Conservation (phyloP, 2,329 filamentous ascomycete species). For the Fusarium sororula region DNA sequence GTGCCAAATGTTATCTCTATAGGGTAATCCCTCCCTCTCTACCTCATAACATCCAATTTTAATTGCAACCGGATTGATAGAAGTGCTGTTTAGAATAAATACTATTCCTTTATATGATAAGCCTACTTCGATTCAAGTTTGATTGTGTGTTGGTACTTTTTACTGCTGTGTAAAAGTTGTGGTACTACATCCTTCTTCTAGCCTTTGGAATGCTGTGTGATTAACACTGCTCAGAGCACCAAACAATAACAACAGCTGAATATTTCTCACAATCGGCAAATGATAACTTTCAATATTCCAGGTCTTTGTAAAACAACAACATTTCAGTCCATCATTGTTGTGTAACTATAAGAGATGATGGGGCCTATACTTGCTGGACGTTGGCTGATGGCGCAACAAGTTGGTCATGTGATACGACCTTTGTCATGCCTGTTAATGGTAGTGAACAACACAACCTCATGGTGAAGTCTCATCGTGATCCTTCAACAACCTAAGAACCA, state of each 20-base stretch:
- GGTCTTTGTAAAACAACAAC: fast-evolving
- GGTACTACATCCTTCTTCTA: fast-evolving
- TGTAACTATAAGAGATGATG: background rate
- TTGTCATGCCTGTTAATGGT: background rate
- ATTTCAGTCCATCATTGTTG: too few relatives aligned
- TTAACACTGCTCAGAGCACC: background rate
- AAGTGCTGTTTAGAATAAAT: background rate
- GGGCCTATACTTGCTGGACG: background rate
- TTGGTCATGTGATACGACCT: slow-evolving; percentile 15
- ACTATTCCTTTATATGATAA: fast-evolving
- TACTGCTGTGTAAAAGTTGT: fast-evolving
- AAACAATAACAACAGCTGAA: background rate
- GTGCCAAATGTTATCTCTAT: background rate
- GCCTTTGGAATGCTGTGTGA: fast-evolving
- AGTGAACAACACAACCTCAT: background rate
- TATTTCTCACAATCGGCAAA: background rate
- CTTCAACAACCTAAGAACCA: background rate
- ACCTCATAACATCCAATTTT: too few relatives aligned
- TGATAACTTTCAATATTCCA: background rate
- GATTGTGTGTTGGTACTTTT: background rate
- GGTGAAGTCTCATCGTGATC: background rate
- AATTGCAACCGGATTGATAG: too few relatives aligned
- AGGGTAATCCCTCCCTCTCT: background rate
- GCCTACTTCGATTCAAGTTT: background rate
- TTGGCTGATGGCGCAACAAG: background rate